These are phyloP conservation scores for Phyllosticta paracitricarpa DNA, from an alignment of 2,329 filamentous ascomycete species.

Conservation along the genomic window DNA sequence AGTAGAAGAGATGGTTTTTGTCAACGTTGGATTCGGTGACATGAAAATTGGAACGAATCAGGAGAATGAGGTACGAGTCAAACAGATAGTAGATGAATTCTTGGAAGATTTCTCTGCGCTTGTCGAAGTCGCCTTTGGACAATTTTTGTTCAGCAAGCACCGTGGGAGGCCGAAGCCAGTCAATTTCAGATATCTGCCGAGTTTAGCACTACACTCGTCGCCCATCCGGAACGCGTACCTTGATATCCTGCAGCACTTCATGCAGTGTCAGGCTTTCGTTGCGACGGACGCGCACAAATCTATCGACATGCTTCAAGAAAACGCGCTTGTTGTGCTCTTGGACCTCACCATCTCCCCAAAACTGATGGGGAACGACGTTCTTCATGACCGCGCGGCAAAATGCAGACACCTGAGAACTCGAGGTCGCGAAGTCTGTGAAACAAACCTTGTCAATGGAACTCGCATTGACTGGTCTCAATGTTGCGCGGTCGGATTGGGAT, in stretches of 20 bases:
- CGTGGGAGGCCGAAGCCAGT: slow-evolving; percentile 56
- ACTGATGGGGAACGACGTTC: slow-evolving; percentile 61
- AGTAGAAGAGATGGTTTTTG: slow-evolving; percentile 79
- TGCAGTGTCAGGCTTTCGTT: slow-evolving; percentile 77
- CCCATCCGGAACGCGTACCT: slow-evolving; percentile 39
- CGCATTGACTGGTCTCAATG: neutral
- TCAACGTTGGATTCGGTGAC: slow-evolving; percentile 82
- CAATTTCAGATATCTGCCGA: slow-evolving; percentile 52
- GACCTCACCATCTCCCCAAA: slow-evolving; percentile 57
- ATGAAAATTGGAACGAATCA: slow-evolving; percentile 82
- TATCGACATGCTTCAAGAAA: slow-evolving; percentile 61
- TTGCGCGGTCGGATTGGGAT: neutral
- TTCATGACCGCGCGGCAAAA: slow-evolving; percentile 72
- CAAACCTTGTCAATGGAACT: neutral
- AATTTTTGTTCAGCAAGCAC: slow-evolving; percentile 43
- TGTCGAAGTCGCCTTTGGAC: slow-evolving; percentile 60
- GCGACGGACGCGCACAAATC: slow-evolving; percentile 65
- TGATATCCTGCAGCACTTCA: slow-evolving; percentile 64
- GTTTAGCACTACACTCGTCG: slow-evolving; percentile 13
- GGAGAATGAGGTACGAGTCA: slow-evolving; percentile 80
- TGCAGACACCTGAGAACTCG: slow-evolving; percentile 61
- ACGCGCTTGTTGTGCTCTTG: slow-evolving; percentile 49
- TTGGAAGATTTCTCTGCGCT: slow-evolving; percentile 66
- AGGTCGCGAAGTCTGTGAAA: slow-evolving; percentile 59
- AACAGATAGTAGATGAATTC: slow-evolving; percentile 91